A percentile compares a stretch with the other conserved stretches of the same genome.
Conservation (phyloP, 495 filamentous ascomycete species). For the Glonium stellatum region DNA sequence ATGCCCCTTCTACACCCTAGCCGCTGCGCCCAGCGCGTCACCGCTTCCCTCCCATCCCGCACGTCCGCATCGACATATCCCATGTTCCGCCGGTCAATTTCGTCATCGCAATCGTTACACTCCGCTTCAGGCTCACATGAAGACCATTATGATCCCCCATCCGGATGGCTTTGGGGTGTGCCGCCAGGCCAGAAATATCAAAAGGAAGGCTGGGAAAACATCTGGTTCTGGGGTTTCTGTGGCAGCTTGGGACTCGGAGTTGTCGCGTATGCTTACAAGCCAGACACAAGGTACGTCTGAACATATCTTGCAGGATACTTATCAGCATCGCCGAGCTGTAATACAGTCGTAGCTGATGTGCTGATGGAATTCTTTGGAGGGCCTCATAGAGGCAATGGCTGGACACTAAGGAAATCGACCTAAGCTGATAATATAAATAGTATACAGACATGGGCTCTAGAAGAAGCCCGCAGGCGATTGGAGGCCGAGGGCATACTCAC, state of each 20-base stretch:
- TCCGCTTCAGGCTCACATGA: conserved; percentile 49
- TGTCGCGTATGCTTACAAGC: conserved; percentile 91
- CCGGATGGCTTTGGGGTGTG: conserved; percentile 84
- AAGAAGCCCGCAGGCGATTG: conserved; percentile 87
- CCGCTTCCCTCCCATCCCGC: conserved; percentile 2
- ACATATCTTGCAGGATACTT: not conserved
- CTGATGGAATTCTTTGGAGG: not conserved
- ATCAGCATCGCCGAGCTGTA: not conserved
- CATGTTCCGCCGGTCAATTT: conserved; percentile 11
- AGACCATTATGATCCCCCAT: conserved; percentile 80
- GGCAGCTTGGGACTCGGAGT: conserved; percentile 68
- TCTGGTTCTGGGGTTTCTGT: conserved; percentile 84
- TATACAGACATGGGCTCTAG: conserved; percentile 98
- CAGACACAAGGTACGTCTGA: conserved; percentile 86
- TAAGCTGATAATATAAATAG: conserved; percentile 42
- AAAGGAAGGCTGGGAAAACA: conserved; percentile 91
- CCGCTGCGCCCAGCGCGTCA: conserved; percentile 7
- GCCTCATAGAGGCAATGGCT: not conserved
- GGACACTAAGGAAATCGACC: not conserved
- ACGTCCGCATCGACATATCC: not conserved
- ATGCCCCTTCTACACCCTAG: conserved; percentile 1
- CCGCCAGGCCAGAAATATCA: conserved; percentile 89
- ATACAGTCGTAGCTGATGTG: conserved; percentile 3
- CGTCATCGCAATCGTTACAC: conserved; percentile 6
- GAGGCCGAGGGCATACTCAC: conserved; percentile 90